These are phyloP conservation scores for Sphagnurus paluster DNA, from an alignment of 1,284 basidiomycete genomes.

Conservation along the genomic window DNA sequence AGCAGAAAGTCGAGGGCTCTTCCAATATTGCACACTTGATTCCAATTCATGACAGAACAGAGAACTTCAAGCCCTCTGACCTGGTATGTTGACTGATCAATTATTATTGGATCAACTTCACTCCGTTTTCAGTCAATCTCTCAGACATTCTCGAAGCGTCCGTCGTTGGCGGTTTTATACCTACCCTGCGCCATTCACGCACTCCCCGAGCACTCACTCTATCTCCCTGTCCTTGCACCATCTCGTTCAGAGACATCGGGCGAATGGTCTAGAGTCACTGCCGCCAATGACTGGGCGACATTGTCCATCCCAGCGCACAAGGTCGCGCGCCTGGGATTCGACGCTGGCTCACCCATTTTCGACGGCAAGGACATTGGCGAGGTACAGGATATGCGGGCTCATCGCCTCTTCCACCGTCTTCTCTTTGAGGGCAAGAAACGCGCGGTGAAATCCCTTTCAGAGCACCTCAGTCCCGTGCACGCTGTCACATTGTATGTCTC, in stretches of 20 bases:
- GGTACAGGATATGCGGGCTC: constrained; percentile 42
- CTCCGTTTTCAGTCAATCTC: constrained; percentile 41
- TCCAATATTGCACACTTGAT: constrained; percentile 35
- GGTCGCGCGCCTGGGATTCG: constrained; percentile 36
- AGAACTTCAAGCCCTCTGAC: constrained; percentile 25
- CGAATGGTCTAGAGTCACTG: constrained; percentile 33
- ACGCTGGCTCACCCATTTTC: constrained; percentile 39
- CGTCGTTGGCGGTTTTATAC: constrained; percentile 66
- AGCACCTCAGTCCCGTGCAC: constrained; percentile 48
- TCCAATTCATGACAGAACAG: constrained; percentile 56
- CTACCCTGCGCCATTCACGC: constrained; percentile 47
- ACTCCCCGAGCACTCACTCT: constrained; percentile 54
- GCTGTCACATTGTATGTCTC: constrained; percentile 61
- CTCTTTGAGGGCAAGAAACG: constrained; percentile 37
- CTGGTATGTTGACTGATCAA: constrained; percentile 46
- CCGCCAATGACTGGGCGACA: constrained; percentile 49
- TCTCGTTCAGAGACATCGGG: constrained; percentile 25
- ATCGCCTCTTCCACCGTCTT: constrained; percentile 47
- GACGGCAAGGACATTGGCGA: constrained; percentile 43
- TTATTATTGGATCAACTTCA: constrained; percentile 42
- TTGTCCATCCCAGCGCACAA: constrained; percentile 44
- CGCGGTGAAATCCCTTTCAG: constrained; percentile 32
- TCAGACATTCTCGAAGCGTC: constrained; percentile 37
- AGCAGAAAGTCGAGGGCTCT: constrained; percentile 24
- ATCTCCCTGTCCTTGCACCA: constrained; percentile 57